A percentile compares a stretch with the other conserved stretches of the same genome.
Conservation (phyloP, 1,139 yeast species). For the Debaryomyces fabryi region DNA sequence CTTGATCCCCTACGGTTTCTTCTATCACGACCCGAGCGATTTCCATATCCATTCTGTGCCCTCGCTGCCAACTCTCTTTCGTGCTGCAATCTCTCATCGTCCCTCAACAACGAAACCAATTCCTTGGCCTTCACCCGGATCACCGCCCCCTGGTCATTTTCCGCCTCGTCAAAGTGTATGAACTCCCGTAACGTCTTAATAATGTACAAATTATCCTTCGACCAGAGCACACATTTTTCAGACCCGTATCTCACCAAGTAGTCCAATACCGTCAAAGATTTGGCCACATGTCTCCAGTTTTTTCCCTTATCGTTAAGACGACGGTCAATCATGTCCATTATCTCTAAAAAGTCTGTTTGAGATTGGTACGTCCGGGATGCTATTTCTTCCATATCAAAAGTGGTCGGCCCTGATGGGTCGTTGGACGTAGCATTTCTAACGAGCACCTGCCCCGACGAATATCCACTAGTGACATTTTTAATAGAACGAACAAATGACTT, state of each 20-base stretch:
- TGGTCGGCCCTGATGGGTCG: constrained; percentile 83
- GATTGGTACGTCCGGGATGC: constrained; percentile 73
- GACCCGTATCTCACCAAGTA: constrained; percentile 86
- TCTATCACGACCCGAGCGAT: constrained; percentile 25
- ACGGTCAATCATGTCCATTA: constrained; percentile 95
- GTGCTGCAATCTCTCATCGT: constrained; percentile 78
- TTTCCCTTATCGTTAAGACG: constrained; percentile 95
- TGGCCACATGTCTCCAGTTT: constrained; percentile 97
- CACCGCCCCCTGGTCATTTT: constrained; percentile 86
- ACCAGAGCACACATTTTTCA: constrained; percentile 93
- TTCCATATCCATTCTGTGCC: constrained; percentile 19
- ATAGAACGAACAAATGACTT: constrained; percentile 81
- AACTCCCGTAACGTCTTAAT: constrained; percentile 92
- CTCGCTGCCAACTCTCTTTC: constrained; percentile 61
- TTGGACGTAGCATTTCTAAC: constrained; percentile 95
- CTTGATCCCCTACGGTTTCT: constrained; percentile 16
- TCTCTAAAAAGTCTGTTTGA: constrained; percentile 78
- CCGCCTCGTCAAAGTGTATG: constrained; percentile 77
- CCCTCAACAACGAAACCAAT: constrained; percentile 73
- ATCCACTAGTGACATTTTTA: constrained; percentile 93
- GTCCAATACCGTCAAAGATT: constrained; percentile 85
- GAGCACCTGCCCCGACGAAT: constrained; percentile 80
- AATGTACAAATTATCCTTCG: constrained; percentile 85
- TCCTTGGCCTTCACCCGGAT: constrained; percentile 92
- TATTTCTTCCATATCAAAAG: constrained; percentile 82